Evolutionary conservation across 2,329 filamentous ascomycete genomes (phyloP), one percentile per base, ranked within the genome.

Genomic region (Myriangium duriaei): DNA sequence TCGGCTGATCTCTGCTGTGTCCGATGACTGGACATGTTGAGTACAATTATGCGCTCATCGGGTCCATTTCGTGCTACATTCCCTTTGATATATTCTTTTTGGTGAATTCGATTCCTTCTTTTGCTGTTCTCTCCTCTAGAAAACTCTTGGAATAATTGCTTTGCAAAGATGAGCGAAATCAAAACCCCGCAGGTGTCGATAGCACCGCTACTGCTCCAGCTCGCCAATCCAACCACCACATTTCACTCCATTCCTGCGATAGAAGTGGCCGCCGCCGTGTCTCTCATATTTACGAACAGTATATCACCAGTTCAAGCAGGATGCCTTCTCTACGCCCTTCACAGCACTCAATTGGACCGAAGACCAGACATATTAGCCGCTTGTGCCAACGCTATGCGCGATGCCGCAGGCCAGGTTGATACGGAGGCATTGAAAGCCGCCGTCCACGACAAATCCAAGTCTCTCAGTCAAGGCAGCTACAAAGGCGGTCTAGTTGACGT

Each of bases 251-350:
- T 87, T 39, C 75, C 76, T 11, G 76, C 87, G 10, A 67, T 74
- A 35, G 85, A 95, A 57, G 91, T 98, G 56, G 85, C 88, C 42
- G 71, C 79, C n/a, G 87, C 88, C 38, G 79, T 96, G 50, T 79
- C 84, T 4, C 71, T 88, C 53, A 92, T 95, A 55, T 96, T 96
- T 61, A 87, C 86, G 42, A 80, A 95, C 62, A 76, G 77, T 47
- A 69, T 96, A 12, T 88, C 83, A n/a, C 79, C 83, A 28, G 81
- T 87, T 6, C 91, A 96, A 58, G 81, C 82, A 1, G 82, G 83
- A 38, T 81, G 87, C 28, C 69, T 98, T 40, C 69, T 96, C 37
- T 95, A 91, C 53, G 82, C 86, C 39, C 69, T 98, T 32, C 88
- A 95, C 63, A 95, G 93, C 49, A 94, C 86, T 2, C 77, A 79